These are phyloP conservation scores for Stagonosporopsis rhizophila DNA, from an alignment of 2,329 filamentous ascomycete genomes.

Conservation along the genomic window DNA sequence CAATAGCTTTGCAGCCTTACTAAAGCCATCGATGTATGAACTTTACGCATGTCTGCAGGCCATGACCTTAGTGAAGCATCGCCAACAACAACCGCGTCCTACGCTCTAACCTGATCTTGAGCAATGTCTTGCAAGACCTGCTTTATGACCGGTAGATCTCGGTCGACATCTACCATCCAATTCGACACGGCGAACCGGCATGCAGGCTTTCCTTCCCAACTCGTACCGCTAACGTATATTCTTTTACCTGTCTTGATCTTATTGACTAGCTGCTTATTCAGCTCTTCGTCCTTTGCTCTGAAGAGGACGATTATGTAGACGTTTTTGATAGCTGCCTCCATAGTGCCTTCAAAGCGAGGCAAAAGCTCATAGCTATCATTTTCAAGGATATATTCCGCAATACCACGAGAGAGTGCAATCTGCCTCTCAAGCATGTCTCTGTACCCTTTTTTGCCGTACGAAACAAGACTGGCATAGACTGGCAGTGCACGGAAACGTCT, in stretches of 20 bases:
- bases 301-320: constrained; percentile 80
- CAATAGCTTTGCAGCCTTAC: background rate
- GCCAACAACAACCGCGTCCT: too few relatives aligned
- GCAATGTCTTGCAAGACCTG: constrained; percentile 63
- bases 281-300: constrained; percentile 67
- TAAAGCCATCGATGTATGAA: background rate
- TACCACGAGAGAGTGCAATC: constrained; percentile 71
- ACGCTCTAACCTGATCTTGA: background rate
- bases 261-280: constrained; percentile 72
- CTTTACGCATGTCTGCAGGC: background rate
- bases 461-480: constrained; percentile 79
- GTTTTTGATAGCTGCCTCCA: constrained; percentile 55
- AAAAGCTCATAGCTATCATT: constrained; percentile 72
- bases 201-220: constrained; percentile 76
- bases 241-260: constrained; percentile 75
- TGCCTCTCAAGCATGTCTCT: constrained; percentile 74
- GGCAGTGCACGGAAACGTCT: constrained; percentile 90
- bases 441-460: constrained; percentile 76
- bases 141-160: constrained; percentile 71
- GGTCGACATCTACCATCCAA: constrained; percentile 75
- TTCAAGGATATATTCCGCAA: constrained; percentile 69
- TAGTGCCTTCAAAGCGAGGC: constrained; percentile 54
- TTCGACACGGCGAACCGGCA: constrained; percentile 86
- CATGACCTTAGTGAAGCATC: background rate
- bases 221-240: constrained; percentile 84